Conservation (phyloP, 2,329 filamentous ascomycete species). For the Colletotrichum chlorophyti region DNA sequence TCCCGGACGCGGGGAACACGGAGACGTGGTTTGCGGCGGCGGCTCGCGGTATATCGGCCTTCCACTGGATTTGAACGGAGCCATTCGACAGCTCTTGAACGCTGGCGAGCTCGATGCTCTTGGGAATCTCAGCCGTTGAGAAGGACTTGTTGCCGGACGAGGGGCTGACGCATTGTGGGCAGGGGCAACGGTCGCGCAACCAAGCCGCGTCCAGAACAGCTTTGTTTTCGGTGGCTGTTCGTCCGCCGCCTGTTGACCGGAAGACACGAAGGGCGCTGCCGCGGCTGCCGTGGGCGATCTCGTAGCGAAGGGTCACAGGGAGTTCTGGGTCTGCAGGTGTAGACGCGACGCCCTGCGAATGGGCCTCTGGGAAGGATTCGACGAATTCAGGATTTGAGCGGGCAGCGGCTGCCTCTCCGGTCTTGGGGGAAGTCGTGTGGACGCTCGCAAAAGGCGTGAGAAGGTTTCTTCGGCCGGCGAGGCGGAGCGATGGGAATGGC, state of each 20-base stretch:
- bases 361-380: background rate
- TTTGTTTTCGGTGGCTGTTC: background rate
- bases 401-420: background rate
- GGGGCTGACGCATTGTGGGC: conserved; percentile 58
- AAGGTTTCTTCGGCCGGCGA: background rate
- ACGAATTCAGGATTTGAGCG: background rate
- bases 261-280: background rate
- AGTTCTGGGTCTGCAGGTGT: background rate
- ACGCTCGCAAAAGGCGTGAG: background rate
- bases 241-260: background rate
- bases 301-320: background rate
- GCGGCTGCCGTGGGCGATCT: background rate
- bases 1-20: conserved; percentile 38
- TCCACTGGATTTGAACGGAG: conserved; percentile 65
- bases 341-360: background rate
- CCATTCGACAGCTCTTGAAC: conserved; percentile 44
- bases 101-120: conserved; percentile 38
- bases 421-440: conserved; percentile 16
- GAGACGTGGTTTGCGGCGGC: conserved; percentile 41
- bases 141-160: conserved; percentile 67
- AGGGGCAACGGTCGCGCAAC: conserved; percentile 63
- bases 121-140: conserved; percentile 48
- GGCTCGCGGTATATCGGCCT: conserved; percentile 47
- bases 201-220: conserved; percentile 29
- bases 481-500: background rate